These are phyloP conservation scores for Lepidopterella palustris DNA, from an alignment of 495 filamentous ascomycete species.

Conservation along the genomic window DNA sequence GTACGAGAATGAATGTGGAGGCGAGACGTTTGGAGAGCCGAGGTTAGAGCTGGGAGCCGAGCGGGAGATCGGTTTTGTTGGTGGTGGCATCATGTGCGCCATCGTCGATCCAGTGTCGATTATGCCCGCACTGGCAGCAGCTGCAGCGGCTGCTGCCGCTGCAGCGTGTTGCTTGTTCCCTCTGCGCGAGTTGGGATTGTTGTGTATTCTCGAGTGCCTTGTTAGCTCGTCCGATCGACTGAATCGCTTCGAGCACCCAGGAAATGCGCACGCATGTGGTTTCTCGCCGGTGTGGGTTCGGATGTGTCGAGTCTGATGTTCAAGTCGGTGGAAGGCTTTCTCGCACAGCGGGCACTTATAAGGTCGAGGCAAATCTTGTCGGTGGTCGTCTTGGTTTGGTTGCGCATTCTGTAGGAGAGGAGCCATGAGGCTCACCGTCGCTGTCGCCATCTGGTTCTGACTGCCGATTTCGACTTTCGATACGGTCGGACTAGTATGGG, in stretches of 20 bases:
- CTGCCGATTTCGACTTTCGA: not conserved
- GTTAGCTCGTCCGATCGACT: slow-evolving; percentile 95
- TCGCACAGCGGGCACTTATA: slow-evolving; percentile 99
- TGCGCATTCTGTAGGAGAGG: slow-evolving; percentile 59
- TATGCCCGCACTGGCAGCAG: slow-evolving; percentile 35
- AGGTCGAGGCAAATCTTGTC: slow-evolving; percentile 82
- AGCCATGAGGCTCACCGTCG: slow-evolving; percentile 61
- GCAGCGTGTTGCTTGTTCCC: slow-evolving; percentile 68
- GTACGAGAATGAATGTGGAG: slow-evolving; percentile 84
- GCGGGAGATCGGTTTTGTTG: slow-evolving; percentile 65
- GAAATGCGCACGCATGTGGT: slow-evolving; percentile 89
- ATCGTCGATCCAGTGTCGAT: slow-evolving; percentile 43
- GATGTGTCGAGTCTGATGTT: slow-evolving; percentile 97
- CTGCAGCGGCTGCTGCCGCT: slow-evolving; percentile 45
- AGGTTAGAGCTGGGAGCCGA: slow-evolving; percentile 88
- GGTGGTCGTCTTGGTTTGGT: slow-evolving; percentile 40
- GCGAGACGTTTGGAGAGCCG: slow-evolving; percentile 90
- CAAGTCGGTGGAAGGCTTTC: slow-evolving; percentile 96
- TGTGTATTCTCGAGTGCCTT: slow-evolving; percentile 96
- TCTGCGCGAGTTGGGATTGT: slow-evolving; percentile 92
- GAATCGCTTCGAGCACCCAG: slow-evolving; percentile 95
- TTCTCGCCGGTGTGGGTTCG: slow-evolving; percentile 98
- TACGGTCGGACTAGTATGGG: not conserved
- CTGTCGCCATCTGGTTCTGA: slow-evolving; percentile 48
- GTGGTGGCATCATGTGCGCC: slow-evolving; percentile 70